Base-by-base conservation (phyloP, 805 yeast genomes). In the Ogataea siamensis region DNA sequence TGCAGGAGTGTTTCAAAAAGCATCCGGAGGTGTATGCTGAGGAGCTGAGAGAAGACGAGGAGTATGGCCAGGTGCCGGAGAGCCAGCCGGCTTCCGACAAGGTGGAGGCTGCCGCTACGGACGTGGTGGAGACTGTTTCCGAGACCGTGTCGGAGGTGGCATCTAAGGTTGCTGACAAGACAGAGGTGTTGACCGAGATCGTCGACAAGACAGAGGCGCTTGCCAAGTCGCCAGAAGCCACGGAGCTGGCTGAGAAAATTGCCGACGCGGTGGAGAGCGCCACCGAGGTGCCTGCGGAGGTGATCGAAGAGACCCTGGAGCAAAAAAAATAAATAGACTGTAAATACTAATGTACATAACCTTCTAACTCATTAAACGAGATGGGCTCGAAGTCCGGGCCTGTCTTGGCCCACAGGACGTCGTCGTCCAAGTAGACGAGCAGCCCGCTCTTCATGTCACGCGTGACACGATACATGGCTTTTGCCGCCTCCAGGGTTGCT, bases 21-120 rank as follows among this genome's bases (percentile, higher is more conserved):
- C 76, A 89, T 64, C 98, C 97, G 19, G 99, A 93, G 43, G 82
- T 84, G 36, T 93, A 93, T 65, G 84, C 88, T 48, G 98, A 89
- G 59, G 96, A 89, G 64, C 71, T 88, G 54, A 74, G 83, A 61
- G 95, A 83, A 37, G 95, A 84, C 40, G 87, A 78, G 37, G 80
- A 74, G 40, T 65, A 61, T 29, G 53, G 50, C 16, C 50, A 46
- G 18, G 53, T 50, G 20, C 54, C 56, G 37, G 46, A 46, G 11
- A 39, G 42, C 17, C 55, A 51, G 19, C 50, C 46, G 21, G 47
- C 47, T 28, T 51, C 47, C 13, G 44, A 43, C 9, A 45, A 36
- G 30, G 50, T 21, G 10, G 36, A 25, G n/a, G 31, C 18, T 16
- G 32, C 52, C 12, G 34, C 21, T 23, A 31, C 16, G 18, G 53